These are phyloP conservation scores for Andrographis paniculata DNA, from an alignment of 305 asterid genomes.

Conservation along the genomic window DNA sequence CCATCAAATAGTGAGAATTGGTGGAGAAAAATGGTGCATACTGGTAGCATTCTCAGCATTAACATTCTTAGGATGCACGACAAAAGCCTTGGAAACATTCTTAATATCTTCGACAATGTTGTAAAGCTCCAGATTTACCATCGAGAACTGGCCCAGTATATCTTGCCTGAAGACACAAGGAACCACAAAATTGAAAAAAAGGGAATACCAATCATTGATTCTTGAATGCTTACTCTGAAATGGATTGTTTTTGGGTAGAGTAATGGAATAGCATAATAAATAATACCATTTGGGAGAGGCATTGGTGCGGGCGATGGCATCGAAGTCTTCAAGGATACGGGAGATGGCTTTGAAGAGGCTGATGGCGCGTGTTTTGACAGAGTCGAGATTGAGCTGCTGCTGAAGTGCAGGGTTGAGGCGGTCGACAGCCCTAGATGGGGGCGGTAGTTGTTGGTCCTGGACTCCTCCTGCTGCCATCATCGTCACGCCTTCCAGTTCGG, in stretches of 20 bases:
- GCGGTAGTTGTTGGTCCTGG: conserved; percentile 40
- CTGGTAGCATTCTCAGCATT: conserved; percentile 91
- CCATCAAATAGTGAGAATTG: too few relatives aligned
- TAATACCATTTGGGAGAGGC: conserved; percentile 70
- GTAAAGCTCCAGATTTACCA: conserved; percentile 92
- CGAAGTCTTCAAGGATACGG: conserved; percentile 88
- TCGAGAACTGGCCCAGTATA: conserved; percentile 78
- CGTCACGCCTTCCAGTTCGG: conserved; percentile 41
- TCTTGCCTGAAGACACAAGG: conserved; percentile 57
- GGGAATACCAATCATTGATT: too few relatives aligned
- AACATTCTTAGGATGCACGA: conserved; percentile 88
- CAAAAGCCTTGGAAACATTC: conserved; percentile 93
- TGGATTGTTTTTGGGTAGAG: conserved; percentile 4
- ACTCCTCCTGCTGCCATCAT: conserved; percentile 19
- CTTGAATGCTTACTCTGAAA: too few relatives aligned
- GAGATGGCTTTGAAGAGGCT: conserved; percentile 85
- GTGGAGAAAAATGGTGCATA: conserved; percentile 27
- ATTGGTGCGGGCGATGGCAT: conserved; percentile 61
- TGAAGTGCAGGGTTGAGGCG: conserved; percentile 80
- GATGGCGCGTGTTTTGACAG: conserved; percentile 88
- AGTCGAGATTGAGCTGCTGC: conserved; percentile 90
- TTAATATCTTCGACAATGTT: conserved; percentile 88
- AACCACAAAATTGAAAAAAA: background rate
- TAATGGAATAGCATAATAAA: conserved; percentile 16
- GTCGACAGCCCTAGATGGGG: conserved; percentile 55